phyloP scores from a whole-genome alignment of 768 basidiomycete species.

The Strobilomyces dryophilus region DNA sequence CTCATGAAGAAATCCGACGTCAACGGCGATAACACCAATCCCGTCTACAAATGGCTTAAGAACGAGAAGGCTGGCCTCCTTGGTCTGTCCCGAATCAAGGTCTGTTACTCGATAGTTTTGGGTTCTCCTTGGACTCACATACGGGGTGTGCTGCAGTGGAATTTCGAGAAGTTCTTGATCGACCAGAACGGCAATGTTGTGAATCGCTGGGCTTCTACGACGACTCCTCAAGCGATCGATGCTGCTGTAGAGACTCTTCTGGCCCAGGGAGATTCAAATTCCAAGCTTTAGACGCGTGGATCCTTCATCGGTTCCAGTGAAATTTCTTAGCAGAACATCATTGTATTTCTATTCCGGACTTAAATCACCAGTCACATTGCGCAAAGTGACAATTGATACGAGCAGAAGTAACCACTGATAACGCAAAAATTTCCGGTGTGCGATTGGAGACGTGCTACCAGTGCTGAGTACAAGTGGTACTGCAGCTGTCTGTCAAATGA shows the following conservation, averaged over 20 bases:
- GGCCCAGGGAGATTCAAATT: neutral
- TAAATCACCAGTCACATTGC: too few species aligned
- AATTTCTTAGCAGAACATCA: neutral
- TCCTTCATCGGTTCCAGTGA: too few species aligned
- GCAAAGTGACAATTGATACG: too few species aligned
- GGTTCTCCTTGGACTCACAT: neutral
- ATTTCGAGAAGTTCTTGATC: slow-evolving; percentile 87
- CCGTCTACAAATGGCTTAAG: slow-evolving; percentile 86
- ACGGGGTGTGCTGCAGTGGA: slow-evolving; percentile 53
- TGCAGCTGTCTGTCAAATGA: neutral
- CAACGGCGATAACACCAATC: slow-evolving; percentile 81
- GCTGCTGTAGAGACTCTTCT: slow-evolving; percentile 61
- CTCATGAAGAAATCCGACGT: slow-evolving; percentile 93
- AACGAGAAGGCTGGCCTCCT: slow-evolving; percentile 68
- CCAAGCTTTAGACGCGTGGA: slow-evolving; percentile 13
- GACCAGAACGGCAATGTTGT: slow-evolving; percentile 75
- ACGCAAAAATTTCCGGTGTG: too few species aligned
- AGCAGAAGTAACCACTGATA: too few species aligned
- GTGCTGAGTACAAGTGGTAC: neutral
- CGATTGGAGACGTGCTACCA: too few species aligned
- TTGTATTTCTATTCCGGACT: neutral
- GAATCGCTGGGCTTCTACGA: slow-evolving; percentile 73
- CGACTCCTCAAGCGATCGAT: slow-evolving; percentile 62
- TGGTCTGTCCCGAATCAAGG: slow-evolving; percentile 74
- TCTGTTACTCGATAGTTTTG: slow-evolving; percentile 25